Base-by-base conservation (phyloP, 2,329 filamentous ascomycete genomes). In the Colletotrichum sp. region DNA sequence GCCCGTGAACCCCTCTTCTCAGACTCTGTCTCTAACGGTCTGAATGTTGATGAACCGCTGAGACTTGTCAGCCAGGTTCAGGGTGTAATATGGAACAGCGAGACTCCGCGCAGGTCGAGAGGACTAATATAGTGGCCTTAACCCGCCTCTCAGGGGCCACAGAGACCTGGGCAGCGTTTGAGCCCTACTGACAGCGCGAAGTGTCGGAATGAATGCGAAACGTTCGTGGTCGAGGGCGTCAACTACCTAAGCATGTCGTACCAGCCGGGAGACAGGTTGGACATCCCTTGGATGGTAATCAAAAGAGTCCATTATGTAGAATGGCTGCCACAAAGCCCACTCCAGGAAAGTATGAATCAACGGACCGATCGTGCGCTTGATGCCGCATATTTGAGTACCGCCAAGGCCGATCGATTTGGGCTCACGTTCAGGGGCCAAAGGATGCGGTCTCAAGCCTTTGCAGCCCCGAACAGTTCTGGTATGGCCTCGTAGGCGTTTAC, bases 321-420 rank as follows among this genome's bases (percentile, higher is more conserved):
- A 21, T 24, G 1, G 1, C 49, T 55, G 0, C 18, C 10, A 24
- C 13, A 24, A 1, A 12, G 49, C 49, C 9, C 13, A 55, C 9
- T 24, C 18, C 5, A 55, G n/a, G 9, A 24, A 21, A 55, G 2
- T 7, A 24, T 7, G 13, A 10, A 55, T 6, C n/a, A 55, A 55
- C 49, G 9, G 8, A 55, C n/a, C 12, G 9, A 55, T 24, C n/a
- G 49, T 24, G n/a, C 18, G n/a, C 2, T 55, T 24, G 9, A n/a
- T 55, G 9, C 18, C 21, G n/a, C 6, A 24, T 55, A 9, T 55
- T 55, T 6, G 9, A 21, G n/a, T 55, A 24, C 5, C 9, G n/a
- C n/a, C 3, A 24, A 9, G 1, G n/a, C 49, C 9, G 8, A 6
- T 55, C 13, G 2, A 55, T n/a, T 3, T 55, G 6, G 0, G 18